Evolutionary conservation across 306 rosid species (phyloP), one percentile per base, ranked within the genome.

Genomic region (Vachellia collinsii): DNA sequence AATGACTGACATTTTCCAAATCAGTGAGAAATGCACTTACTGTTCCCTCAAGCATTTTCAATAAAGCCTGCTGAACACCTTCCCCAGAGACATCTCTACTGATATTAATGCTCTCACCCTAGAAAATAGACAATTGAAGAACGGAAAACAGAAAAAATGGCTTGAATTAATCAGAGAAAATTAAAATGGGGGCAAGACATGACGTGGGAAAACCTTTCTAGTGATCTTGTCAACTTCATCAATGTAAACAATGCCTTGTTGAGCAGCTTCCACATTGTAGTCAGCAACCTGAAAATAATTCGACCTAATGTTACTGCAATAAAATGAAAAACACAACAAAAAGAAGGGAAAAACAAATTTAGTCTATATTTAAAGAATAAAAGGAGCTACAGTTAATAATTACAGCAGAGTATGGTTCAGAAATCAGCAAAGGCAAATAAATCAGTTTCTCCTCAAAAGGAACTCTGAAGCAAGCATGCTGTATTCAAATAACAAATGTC

Each of bases 21-120:
- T 67, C 29, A 39, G 29, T 41, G 34, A 41, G 80, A 84, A 20
- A 70, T 51, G 41, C 81, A 88, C 98, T 87, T 88, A 95, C 99
- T 34, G 97, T 95, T 81, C 99, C 99, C 90, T 95, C 99, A 46
- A 95, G 97, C 97, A 95, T 93, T 90, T 95, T 95, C 76, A 95
- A 84, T 54, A 95, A 87, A 78, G 99, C 99, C 85, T 93, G 98
- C 82, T 93, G 99, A 85, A 95, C 99, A 74, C 99, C 99, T 84
- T 95, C 98, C 19, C 99, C 99, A 3, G 98, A 95, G 59, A 95
- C 99, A 88, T 95, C 99, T 81, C 99, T 88, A 83, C 98, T 95
- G 82, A 95, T 93, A 75, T 93, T 93, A 71, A 93, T 92, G 88
- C 99, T 95, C 86, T 95, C 98, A 16, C 98, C 94, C 99, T 95